phyloP scores from a whole-genome alignment of 441 rosid species.

The Jatropha podagrica region DNA sequence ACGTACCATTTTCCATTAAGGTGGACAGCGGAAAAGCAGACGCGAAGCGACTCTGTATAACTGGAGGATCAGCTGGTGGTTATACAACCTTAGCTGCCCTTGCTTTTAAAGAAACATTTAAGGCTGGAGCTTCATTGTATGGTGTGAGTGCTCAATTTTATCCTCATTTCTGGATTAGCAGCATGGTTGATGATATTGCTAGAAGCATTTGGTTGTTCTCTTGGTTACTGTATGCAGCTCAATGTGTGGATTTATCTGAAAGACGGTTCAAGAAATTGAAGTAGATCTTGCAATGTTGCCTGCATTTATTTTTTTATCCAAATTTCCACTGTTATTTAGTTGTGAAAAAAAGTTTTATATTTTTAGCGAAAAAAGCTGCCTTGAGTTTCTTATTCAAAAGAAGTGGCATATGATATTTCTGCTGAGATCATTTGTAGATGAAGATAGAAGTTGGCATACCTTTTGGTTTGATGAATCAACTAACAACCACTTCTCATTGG shows the following conservation, averaged over 20 bases:
- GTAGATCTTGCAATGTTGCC: neutral
- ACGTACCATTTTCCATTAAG: constrained; percentile 39
- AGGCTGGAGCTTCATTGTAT: constrained; percentile 88
- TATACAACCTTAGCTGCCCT: constrained; percentile 89
- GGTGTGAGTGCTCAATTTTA: constrained; percentile 60
- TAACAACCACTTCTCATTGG: neutral
- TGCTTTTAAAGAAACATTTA: constrained; percentile 79
- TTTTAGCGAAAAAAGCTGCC: neutral
- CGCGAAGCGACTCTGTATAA: constrained; percentile 72
- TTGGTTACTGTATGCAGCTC: constrained; percentile 1
- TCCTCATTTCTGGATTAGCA: neutral
- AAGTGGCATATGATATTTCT: neutral
- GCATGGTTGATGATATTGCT: constrained; percentile 1
- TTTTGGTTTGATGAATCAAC: neutral
- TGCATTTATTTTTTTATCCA: neutral
- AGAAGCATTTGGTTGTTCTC: neutral
- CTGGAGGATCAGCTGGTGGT: constrained; percentile 97
- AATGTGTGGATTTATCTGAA: neutral
- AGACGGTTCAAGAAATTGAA: neutral
- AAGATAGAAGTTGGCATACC: neutral
- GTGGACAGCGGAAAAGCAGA: constrained; percentile 75
- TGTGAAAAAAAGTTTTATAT: neutral
- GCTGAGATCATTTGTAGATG: neutral
- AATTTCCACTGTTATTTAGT: neutral
- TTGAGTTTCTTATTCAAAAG: neutral